phyloP scores from a whole-genome alignment of 2,329 filamentous ascomycete species.

The Penicillium sp. region DNA sequence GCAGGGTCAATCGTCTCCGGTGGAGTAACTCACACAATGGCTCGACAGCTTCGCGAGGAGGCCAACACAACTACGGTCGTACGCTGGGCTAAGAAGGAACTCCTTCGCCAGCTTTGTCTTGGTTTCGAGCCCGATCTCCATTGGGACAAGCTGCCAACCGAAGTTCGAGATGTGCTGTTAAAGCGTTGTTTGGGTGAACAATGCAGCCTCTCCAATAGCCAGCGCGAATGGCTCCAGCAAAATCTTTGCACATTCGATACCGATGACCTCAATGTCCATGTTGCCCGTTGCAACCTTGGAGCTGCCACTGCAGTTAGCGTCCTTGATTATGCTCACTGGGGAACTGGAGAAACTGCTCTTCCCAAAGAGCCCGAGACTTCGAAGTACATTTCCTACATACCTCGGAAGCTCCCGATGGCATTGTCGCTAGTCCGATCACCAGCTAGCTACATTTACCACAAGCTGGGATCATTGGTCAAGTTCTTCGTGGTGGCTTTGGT shows the following conservation, averaged over 20 bases:
- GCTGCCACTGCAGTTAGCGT: conserved; percentile 32
- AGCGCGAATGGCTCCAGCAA: conserved; percentile 40
- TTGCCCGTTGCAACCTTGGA: conserved; percentile 44
- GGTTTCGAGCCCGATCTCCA: conserved; percentile 44
- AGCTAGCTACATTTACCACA: conserved; percentile 37
- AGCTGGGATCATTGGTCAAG: conserved; percentile 38
- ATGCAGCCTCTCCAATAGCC: conserved; percentile 33
- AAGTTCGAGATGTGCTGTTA: conserved; percentile 41
- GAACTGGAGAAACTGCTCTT: conserved; percentile 21
- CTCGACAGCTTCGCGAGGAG: conserved; percentile 29
- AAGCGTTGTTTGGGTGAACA: conserved; percentile 40
- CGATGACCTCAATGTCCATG: conserved; percentile 34
- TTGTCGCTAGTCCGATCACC: conserved; percentile 27
- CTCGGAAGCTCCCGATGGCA: conserved; percentile 18
- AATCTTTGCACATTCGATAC: conserved; percentile 33
- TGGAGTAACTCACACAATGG: conserved; percentile 30
- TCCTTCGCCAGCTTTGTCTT: conserved; percentile 42
- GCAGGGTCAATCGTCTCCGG: conserved; percentile 28
- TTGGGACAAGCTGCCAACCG: conserved; percentile 44
- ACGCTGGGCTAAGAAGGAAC: conserved; percentile 38
- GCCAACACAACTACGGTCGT: conserved; percentile 33
- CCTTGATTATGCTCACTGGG: conserved; percentile 26
- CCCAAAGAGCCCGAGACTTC: conserved; percentile 22
- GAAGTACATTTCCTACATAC: conserved; percentile 24
- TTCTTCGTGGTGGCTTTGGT: conserved; percentile 45